These are phyloP conservation scores for Epichloe bromicola DNA, from an alignment of 2,329 filamentous ascomycete species.

Conservation along the genomic window DNA sequence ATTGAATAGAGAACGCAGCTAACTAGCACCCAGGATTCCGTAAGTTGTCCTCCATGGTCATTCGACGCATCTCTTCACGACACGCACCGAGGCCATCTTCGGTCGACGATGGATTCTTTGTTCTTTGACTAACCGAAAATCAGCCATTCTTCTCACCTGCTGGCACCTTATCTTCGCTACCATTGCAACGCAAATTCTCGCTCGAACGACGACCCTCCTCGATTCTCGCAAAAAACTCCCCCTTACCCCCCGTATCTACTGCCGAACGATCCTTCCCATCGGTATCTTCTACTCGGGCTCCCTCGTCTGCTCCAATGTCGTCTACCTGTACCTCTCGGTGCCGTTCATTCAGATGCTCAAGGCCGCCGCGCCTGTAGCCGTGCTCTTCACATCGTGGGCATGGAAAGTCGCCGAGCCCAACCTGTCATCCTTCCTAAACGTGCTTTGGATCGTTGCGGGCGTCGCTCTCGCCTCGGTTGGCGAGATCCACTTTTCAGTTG, in stretches of 20 bases:
- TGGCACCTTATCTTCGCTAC: conserved; percentile 58
- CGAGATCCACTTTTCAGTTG: conserved; percentile 55
- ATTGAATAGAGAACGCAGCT: not conserved
- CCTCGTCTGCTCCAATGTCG: conserved; percentile 53
- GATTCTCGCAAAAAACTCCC: conserved; percentile 49
- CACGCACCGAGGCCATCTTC: not conserved
- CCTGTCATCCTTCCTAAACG: conserved; percentile 30
- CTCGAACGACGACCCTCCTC: conserved; percentile 48
- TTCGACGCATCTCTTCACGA: not conserved
- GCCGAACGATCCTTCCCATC: conserved; percentile 52
- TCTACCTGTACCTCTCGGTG: conserved; percentile 54
- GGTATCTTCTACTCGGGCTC: conserved; percentile 52
- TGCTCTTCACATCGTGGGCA: conserved; percentile 52
- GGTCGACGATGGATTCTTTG: not conserved
- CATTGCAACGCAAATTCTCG: conserved; percentile 51
- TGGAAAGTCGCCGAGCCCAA: conserved; percentile 38
- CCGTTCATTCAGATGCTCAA: conserved; percentile 62
- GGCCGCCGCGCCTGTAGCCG: conserved; percentile 54
- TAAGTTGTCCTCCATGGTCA: not conserved
- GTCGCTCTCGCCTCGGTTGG: conserved; percentile 42
- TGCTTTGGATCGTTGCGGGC: conserved; percentile 38
- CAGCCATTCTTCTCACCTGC: conserved; percentile 47
- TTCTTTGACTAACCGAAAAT: not conserved
- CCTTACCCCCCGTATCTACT: conserved; percentile 48
- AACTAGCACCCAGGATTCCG: not conserved